These are phyloP conservation scores for Annulohypoxylon bovei DNA, from an alignment of 495 filamentous ascomycete species.

Conservation along the genomic window DNA sequence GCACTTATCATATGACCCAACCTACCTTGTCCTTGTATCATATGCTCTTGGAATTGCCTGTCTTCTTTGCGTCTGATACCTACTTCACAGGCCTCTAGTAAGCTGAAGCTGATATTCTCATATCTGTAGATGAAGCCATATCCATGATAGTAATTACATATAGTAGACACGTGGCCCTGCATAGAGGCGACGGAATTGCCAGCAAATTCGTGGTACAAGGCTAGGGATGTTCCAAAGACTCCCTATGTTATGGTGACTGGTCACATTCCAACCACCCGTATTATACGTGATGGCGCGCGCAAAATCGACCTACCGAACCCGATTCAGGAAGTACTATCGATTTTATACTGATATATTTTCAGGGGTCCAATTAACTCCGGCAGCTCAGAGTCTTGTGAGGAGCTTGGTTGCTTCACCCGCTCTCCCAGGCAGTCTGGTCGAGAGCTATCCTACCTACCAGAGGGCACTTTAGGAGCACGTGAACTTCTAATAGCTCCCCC, in stretches of 20 bases:
- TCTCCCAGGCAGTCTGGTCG: neutral
- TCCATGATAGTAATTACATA: slow-evolving; percentile 1
- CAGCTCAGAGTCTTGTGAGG: neutral
- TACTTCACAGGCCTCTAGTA: neutral
- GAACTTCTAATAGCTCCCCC: slow-evolving; percentile 10
- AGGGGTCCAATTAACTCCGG: slow-evolving; percentile 9
- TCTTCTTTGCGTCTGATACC: neutral
- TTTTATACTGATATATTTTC: slow-evolving; percentile 1
- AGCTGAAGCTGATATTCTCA: slow-evolving; percentile 14
- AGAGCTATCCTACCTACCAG: slow-evolving; percentile 20
- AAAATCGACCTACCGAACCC: slow-evolving; percentile 14
- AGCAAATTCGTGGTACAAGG: slow-evolving; percentile 21
- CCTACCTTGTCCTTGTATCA: slow-evolving; percentile 6
- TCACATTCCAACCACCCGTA: slow-evolving; percentile 36
- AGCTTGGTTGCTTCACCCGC: neutral
- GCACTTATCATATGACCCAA: slow-evolving; percentile 6
- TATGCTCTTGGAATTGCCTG: neutral
- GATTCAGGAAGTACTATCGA: slow-evolving; percentile 21
- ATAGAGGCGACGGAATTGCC: slow-evolving; percentile 17
- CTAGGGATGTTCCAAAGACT: slow-evolving; percentile 30
- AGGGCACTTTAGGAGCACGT: slow-evolving; percentile 2
- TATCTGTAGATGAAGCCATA: slow-evolving; percentile 17
- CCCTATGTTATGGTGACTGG: slow-evolving; percentile 25
- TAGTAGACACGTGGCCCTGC: slow-evolving; percentile 36
- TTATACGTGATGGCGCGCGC: slow-evolving; percentile 11